A percentile compares a stretch with the other conserved stretches of the same genome.
Evolutionary conservation across 805 yeast species (phyloP).

Genomic region (Teunomyces tritomae): DNA sequence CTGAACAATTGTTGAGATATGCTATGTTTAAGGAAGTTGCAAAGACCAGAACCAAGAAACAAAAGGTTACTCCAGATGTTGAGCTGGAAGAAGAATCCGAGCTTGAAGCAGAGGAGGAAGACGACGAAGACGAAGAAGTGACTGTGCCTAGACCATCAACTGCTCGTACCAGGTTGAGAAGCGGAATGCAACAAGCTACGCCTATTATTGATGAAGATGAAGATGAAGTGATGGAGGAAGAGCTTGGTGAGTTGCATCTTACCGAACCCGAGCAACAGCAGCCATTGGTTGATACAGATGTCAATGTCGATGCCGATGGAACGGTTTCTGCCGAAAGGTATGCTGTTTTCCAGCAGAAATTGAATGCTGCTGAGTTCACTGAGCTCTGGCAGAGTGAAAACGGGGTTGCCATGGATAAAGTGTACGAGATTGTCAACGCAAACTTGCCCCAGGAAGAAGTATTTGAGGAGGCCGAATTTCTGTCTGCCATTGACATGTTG

Average conservation of each 20-base stretch:
- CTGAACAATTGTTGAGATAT: slow-evolving; percentile 79
- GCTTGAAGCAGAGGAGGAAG: slow-evolving; percentile 35
- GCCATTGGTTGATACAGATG: slow-evolving; percentile 26
- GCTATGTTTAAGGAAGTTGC: slow-evolving; percentile 79
- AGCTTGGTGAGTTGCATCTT: slow-evolving; percentile 29
- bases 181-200: slow-evolving; percentile 10
- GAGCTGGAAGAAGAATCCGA: slow-evolving; percentile 25
- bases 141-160: slow-evolving; percentile 15
- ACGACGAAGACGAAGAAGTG: slow-evolving; percentile 17
- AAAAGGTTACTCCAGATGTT: slow-evolving; percentile 17
- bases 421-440: slow-evolving; percentile 31
- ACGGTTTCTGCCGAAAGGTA: slow-evolving; percentile 34
- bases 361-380: slow-evolving; percentile 7
- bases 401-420: slow-evolving; percentile 31
- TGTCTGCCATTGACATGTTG: slow-evolving; percentile 31
- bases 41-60: slow-evolving; percentile 32
- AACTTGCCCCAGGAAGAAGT: slow-evolving; percentile 39
- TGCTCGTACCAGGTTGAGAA: slow-evolving; percentile 17
- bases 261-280: slow-evolving; percentile 18
- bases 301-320: slow-evolving; percentile 15
- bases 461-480: slow-evolving; percentile 29
- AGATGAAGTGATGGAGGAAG: slow-evolving; percentile 20
- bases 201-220: slow-evolving; percentile 2
- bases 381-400: slow-evolving; percentile 30
- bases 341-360: slow-evolving; percentile 2